A percentile compares a stretch with the other conserved stretches of the same genome.
These are phyloP conservation scores for Collybiopsis confluens DNA, from an alignment of 768 basidiomycete species.

Conservation along the genomic window DNA sequence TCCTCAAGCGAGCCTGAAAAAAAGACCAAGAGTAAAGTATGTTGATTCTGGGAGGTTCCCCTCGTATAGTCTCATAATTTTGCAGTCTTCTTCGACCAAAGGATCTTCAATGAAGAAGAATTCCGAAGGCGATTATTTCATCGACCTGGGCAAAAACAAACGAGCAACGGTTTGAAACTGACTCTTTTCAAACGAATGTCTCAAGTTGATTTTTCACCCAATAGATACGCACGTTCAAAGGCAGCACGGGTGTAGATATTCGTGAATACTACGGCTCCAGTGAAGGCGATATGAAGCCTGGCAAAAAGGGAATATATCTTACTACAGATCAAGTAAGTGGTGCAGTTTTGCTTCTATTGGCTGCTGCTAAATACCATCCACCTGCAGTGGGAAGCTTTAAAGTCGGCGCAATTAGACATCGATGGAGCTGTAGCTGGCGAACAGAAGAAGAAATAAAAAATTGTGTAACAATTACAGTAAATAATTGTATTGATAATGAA, in stretches of 20 bases:
- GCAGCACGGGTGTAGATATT: slow-evolving; percentile 59
- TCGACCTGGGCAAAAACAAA: slow-evolving; percentile 71
- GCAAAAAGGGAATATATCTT: slow-evolving; percentile 78
- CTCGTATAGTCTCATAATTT: slow-evolving; percentile 3
- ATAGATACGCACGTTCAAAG: slow-evolving; percentile 35
- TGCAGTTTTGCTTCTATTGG: not conserved
- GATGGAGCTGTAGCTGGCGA: slow-evolving; percentile 41
- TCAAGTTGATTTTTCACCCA: not conserved
- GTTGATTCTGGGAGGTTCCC: not conserved
- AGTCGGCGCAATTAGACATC: slow-evolving; percentile 36
- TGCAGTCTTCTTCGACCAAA: not conserved
- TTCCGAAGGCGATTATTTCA: slow-evolving; percentile 45
- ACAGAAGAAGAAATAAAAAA: slow-evolving; percentile 1
- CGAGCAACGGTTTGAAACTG: slow-evolving; percentile 50
- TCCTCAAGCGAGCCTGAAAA: not conserved
- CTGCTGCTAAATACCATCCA: not conserved
- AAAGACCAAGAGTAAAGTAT: slow-evolving; percentile 15
- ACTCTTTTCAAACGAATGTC: not conserved
- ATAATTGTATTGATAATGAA: too few species aligned
- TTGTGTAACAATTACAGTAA: not conserved
- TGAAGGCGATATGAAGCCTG: slow-evolving; percentile 59
- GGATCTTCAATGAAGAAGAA: slow-evolving; percentile 21
- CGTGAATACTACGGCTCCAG: slow-evolving; percentile 61
- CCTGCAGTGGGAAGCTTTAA: slow-evolving; percentile 55
- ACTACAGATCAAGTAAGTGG: slow-evolving; percentile 56